Evolutionary conservation across 257 asterid genomes (phyloP).

Genomic region (Solanum chilense): DNA sequence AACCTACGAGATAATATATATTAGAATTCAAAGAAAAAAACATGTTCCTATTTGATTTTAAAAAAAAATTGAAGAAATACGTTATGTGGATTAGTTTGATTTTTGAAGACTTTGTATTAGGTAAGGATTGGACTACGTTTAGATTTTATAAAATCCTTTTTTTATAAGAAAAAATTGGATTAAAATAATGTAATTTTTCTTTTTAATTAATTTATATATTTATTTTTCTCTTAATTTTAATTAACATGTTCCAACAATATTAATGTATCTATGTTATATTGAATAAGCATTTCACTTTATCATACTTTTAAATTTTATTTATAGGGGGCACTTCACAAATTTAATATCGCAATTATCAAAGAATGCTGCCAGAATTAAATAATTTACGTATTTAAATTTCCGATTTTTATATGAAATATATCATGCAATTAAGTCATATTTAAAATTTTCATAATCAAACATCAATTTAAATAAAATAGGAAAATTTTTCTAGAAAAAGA

Average conservation of each 20-base stretch:
- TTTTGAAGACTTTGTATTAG: background rate
- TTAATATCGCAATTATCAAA: background rate
- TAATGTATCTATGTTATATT: too few relatives aligned
- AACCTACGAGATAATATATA: too few relatives aligned
- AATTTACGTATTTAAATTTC: too few relatives aligned
- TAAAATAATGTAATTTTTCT: background rate
- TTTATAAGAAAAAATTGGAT: background rate
- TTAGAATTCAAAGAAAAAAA: too few relatives aligned
- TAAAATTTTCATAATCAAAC: too few relatives aligned
- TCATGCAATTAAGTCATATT: too few relatives aligned
- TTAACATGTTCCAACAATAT: background rate
- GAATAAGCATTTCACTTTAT: too few relatives aligned
- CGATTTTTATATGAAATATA: background rate
- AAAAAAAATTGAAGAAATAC: background rate
- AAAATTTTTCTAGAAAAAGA: background rate
- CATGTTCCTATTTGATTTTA: background rate
- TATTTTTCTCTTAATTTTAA: background rate
- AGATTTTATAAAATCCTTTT: background rate
- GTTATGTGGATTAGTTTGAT: background rate
- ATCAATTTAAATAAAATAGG: background rate
- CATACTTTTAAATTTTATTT: background rate
- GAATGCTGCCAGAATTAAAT: too few relatives aligned
- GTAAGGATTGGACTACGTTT: background rate
- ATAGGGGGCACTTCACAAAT: too few relatives aligned
- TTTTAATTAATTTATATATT: too few relatives aligned